Base-by-base conservation (phyloP, 2,329 filamentous ascomycete genomes). In the Calonectria hongkongensis region DNA sequence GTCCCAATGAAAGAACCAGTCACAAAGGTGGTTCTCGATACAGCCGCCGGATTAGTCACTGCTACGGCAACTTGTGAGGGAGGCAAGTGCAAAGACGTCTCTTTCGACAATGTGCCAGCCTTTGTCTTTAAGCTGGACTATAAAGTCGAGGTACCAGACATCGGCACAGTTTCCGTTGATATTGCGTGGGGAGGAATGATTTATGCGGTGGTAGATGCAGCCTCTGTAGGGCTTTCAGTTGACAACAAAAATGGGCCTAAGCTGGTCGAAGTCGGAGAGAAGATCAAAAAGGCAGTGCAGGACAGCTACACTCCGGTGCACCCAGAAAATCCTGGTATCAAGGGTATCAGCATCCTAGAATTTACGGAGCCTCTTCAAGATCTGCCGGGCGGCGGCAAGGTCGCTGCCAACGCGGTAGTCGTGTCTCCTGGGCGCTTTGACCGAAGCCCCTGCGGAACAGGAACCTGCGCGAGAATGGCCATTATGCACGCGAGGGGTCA, bases 141-240 rank as follows among this genome's bases (percentile, higher is more conserved):
- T 28, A 75, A 80, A 62, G 80, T 88, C 16, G 71, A 83, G 0
- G 85, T 88, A 0, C 85, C 84, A 0, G 86, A 83, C 0, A 25
- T 88, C 0, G 86, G 86, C 0, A 79, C 68, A 5, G 74, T 88
- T 2, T 73, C 65, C 0, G 84, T 87, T 2, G 86, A 88, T 66
- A 80, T 88, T 60, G 86, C 85, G 16, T 88, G 84, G 79, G 87
- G 87, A 8, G 87, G 87, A 1, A 87, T 86, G 86, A 82, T 83
- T 73, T 88, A 85, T 67, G 84, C 79, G 2, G 62, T 88, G 10
- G 85, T 87, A 0, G 84, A 87, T 64, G 84, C 82, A 0, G 78
- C 77, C 1, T 81, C 83, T 0, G 71, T 87, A 2, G 84, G 84
- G 0, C 69, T 87, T 7, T 69, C 68, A 9, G 78, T 88, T 21